phyloP scores from a whole-genome alignment of 768 basidiomycete genomes.

The Suillus weaverae region DNA sequence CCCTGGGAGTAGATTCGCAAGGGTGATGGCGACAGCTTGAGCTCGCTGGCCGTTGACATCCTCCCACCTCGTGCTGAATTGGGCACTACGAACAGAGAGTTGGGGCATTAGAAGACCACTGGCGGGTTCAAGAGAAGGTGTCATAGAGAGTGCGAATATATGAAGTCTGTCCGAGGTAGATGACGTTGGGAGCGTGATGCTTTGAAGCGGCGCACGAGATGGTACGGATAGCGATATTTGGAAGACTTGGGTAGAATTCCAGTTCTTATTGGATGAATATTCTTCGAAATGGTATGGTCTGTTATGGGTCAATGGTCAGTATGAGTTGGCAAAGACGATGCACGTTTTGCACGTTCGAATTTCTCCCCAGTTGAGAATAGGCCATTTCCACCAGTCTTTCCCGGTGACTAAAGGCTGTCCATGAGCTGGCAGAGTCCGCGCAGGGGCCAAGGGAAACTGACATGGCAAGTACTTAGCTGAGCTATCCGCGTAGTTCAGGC shows the following conservation, averaged over 20 bases:
- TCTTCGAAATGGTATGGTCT: conserved; percentile 49
- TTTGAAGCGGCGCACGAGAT: conserved; percentile 40
- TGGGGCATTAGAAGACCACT: conserved; percentile 21
- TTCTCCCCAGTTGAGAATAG: conserved; percentile 40
- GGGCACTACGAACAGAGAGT: conserved; percentile 42
- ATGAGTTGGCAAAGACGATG: background rate
- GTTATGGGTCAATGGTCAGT: conserved; percentile 2
- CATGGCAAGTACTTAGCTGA: conserved; percentile 36
- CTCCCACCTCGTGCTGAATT: conserved; percentile 50
- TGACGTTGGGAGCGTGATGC: conserved; percentile 44
- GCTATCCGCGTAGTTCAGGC: conserved; percentile 38
- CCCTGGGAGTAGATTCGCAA: conserved; percentile 50
- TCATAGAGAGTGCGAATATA: conserved; percentile 45
- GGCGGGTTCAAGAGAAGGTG: conserved; percentile 33
- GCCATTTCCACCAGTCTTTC: conserved; percentile 47
- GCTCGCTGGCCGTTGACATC: conserved; percentile 36
- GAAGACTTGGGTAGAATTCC: conserved; percentile 45
- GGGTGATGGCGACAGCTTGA: conserved; percentile 51
- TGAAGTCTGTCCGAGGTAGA: conserved; percentile 39
- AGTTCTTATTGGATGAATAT: conserved; percentile 35
- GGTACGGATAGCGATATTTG: conserved; percentile 46
- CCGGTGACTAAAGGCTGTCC: conserved; percentile 36
- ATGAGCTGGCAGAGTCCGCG: background rate
- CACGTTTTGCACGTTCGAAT: conserved; percentile 41
- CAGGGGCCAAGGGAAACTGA: conserved; percentile 19